phyloP scores from a whole-genome alignment of 768 basidiomycete species.

The Wakefieldia striispora region DNA sequence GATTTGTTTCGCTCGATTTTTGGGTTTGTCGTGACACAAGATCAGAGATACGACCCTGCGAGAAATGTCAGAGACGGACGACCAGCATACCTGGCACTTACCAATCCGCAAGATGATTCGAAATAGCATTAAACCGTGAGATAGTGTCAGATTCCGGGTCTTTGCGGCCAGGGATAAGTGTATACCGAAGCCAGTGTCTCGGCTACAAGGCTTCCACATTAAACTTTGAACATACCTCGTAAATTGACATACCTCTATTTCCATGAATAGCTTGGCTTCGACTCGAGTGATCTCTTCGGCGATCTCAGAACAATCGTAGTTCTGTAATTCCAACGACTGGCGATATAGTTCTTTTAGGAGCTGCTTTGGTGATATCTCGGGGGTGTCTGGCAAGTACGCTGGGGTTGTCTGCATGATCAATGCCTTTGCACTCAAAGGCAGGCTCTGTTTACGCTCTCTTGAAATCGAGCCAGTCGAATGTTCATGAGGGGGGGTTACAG shows the following conservation, averaged over 20 bases:
- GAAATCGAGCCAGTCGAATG: conserved; percentile 25
- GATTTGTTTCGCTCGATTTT: conserved; percentile 73
- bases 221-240: not conserved
- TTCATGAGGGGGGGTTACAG: conserved; percentile 20
- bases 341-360: conserved; percentile 62
- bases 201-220: conserved; percentile 48
- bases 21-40: conserved; percentile 78
- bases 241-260: conserved; percentile 61
- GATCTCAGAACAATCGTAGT: conserved; percentile 60
- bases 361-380: conserved; percentile 50
- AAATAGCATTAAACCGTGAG: conserved; percentile 66
- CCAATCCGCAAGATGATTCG: conserved; percentile 86
- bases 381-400: conserved; percentile 27
- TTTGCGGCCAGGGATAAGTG: conserved; percentile 65
- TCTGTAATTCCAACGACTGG: conserved; percentile 55
- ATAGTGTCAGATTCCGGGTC: conserved; percentile 67
- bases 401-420: conserved; percentile 37
- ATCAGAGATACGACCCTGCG: conserved; percentile 88
- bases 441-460: conserved; percentile 68
- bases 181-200: conserved; percentile 83
- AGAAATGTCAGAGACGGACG: conserved; percentile 1
- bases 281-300: conserved; percentile 85
- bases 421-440: conserved; percentile 52
- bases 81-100: conserved; percentile 30
- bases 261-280: conserved; percentile 65